phyloP scores from a whole-genome alignment of 345 rosid genomes.

The Streptanthus diversifolius region DNA sequence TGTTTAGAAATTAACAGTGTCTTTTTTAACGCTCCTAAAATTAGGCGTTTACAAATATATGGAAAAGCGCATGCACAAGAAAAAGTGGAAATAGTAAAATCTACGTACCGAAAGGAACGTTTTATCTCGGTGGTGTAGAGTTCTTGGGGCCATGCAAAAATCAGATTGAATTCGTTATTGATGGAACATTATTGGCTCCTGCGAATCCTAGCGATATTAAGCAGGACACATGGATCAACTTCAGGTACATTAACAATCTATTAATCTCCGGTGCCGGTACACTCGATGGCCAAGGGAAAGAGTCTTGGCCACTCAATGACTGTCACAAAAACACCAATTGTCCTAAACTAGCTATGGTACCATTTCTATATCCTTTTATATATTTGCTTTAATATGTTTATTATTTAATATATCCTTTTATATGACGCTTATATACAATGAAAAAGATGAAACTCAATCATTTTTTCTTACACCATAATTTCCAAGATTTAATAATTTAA shows the following conservation, averaged over 20 bases:
- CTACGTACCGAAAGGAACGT: constrained; percentile 24
- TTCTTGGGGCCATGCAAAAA: constrained; percentile 27
- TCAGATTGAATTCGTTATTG: constrained; percentile 15
- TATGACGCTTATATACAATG: too few species aligned
- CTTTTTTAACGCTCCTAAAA: neutral
- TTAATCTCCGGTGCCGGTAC: constrained; percentile 23
- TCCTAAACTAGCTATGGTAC: constrained; percentile 30
- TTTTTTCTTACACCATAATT: too few species aligned
- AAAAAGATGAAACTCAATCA: too few species aligned
- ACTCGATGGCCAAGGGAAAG: constrained; percentile 30
- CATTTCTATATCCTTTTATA: neutral
- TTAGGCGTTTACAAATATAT: constrained; percentile 8
- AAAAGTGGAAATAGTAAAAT: constrained; percentile 16
- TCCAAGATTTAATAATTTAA: too few species aligned
- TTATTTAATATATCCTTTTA: too few species aligned
- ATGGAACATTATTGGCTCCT: constrained; percentile 30
- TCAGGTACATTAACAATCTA: constrained; percentile 22
- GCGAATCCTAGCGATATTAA: constrained; percentile 10
- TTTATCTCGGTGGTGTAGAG: constrained; percentile 14
- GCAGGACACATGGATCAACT: constrained; percentile 17
- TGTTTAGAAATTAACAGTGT: neutral
- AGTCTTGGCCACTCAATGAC: constrained; percentile 31
- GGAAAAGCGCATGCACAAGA: constrained; percentile 21
- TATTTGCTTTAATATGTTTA: neutral
- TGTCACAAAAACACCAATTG: constrained; percentile 23